Evolutionary conservation across 2,329 filamentous ascomycete species (phyloP).

Genomic region (Chaetomium globosum): DNA sequence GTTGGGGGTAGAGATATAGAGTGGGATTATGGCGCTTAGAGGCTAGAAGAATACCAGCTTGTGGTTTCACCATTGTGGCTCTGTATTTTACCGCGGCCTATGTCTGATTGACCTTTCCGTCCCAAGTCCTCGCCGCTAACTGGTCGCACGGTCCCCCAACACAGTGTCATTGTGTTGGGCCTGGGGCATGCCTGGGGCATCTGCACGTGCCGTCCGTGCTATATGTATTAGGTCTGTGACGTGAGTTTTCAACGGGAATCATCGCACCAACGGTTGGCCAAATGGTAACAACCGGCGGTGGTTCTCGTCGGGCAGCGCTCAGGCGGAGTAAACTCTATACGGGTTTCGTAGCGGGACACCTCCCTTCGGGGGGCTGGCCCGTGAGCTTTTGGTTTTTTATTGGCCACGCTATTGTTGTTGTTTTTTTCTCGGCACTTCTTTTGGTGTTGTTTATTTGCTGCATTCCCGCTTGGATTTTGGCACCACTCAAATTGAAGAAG

Average conservation of each 20-base stretch:
- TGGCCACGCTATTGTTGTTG: not conserved
- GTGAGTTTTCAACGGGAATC: not conserved
- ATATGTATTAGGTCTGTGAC: not conserved
- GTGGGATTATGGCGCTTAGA: not conserved
- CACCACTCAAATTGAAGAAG: no score
- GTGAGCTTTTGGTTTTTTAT: constrained; percentile 2
- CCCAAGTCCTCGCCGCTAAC: not conserved
- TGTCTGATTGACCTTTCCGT: no score
- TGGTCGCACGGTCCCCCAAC: not conserved
- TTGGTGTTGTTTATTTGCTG: not conserved
- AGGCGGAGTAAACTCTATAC: not conserved
- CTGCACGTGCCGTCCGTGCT: not conserved
- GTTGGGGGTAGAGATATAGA: not conserved
- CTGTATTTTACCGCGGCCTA: not conserved
- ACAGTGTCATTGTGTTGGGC: not conserved
- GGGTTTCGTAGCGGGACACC: not conserved
- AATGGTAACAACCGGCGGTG: not conserved
- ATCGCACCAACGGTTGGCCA: not conserved
- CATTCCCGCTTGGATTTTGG: not conserved
- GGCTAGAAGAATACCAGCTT: not conserved
- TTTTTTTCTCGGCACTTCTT: not conserved
- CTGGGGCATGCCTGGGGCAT: not conserved
- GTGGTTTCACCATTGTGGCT: not conserved
- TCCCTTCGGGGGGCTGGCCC: not conserved
- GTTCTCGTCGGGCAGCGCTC: not conserved